These are phyloP conservation scores for Podila clonocystis DNA, from an alignment of 192 early-diverging fungal species.

Conservation along the genomic window DNA sequence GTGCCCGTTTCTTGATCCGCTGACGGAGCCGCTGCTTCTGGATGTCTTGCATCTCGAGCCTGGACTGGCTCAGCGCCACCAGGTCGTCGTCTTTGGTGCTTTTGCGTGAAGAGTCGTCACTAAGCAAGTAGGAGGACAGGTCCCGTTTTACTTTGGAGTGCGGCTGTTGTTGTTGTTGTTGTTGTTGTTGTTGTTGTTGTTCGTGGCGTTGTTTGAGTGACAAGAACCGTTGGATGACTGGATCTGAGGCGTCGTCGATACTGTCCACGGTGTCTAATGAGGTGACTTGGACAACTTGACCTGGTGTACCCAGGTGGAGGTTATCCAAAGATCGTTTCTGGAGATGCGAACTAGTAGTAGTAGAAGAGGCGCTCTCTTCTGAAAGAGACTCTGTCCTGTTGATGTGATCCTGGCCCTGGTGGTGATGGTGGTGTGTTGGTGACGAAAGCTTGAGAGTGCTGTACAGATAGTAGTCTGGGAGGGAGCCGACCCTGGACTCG, in stretches of 20 bases:
- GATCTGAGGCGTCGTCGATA: constrained; percentile 1
- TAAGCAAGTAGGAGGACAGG: not conserved
- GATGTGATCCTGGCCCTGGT: not conserved
- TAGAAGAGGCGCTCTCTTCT: too few species aligned
- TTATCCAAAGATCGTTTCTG: not conserved
- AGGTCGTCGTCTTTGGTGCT: not conserved
- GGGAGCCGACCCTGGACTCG: constrained; percentile 24
- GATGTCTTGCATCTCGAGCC: constrained; percentile 8
- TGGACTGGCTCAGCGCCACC: not conserved
- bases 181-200: not conserved
- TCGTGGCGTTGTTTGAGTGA: constrained; percentile 1
- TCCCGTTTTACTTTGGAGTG: constrained; percentile 1
- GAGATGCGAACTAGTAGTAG: too few species aligned
- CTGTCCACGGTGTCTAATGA: not conserved
- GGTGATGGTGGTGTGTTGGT: not conserved
- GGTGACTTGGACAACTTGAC: not conserved
- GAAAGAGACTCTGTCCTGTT: too few species aligned
- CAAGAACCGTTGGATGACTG: constrained; percentile 25
- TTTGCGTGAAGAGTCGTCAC: not conserved
- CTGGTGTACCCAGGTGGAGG: too few species aligned
- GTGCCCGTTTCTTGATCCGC: constrained; percentile 35
- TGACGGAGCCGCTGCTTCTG: constrained; percentile 28
- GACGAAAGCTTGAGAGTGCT: constrained; percentile 6
- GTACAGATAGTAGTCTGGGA: constrained; percentile 38
- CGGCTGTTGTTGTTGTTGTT: not conserved